Evolutionary conservation across 768 basidiomycete genomes (phyloP), one percentile per base, ranked within the genome.

Genomic region (Multifurca ochricompacta): DNA sequence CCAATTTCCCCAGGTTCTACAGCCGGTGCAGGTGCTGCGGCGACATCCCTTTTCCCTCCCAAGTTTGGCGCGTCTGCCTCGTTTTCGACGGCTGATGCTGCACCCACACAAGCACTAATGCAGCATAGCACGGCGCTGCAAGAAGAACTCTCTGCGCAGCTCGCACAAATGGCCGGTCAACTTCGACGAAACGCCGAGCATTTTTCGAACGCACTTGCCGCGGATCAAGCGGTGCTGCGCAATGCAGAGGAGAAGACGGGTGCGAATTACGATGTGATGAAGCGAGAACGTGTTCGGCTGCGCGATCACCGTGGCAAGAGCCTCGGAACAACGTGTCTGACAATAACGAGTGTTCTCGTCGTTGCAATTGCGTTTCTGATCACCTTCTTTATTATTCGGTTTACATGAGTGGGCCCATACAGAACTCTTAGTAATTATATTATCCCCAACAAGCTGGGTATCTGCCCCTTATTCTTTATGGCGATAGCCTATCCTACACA

Each of bases 121-220:
- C 76, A 80, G 62, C 77, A 79, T 55, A 79, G 84, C n/a, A 39
- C 30, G 2, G 73, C 76, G 1, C 69, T 85, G 2, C 91, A 93
- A 19, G 78, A 88, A 45, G 79, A 87, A 25, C 78, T 92, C 39
- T 76, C 87, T 0, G 73, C 73, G 7, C 84, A 89, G 62, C 79
- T 93, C 25, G 82, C 82, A 1, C 67, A 80, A 51, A 96, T 97
- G 93, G 90, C 91, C 1, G 73, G 81, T 14, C 90, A 92, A 64
- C 79, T 98, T 43, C 89, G 87, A 62, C 75, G 79, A 23, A 95
- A 95, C 61, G 83, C 91, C 0, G 65, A 83, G 0, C 81, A 91
- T 62, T 93, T 98, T 65, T 77, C 85, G 5, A 73, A 76, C 3
- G 73, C 82, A 6, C 71, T 98, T 1, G 82, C 73, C 36, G 83